Conservation (phyloP, 2,329 filamentous ascomycete species). For the Apiospora kogelbergensis region DNA sequence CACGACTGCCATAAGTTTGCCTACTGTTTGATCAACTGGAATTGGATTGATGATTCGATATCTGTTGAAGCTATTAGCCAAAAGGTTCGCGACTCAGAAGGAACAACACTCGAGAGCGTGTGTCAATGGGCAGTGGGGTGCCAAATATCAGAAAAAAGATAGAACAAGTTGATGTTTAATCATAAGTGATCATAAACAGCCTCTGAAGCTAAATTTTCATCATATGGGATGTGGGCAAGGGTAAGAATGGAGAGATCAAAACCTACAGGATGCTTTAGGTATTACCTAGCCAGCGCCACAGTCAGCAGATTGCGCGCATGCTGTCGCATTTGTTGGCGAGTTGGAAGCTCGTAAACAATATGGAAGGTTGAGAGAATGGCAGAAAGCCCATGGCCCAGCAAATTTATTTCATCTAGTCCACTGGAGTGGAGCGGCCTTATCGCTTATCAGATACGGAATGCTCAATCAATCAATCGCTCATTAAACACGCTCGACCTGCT, state of each 20-base stretch:
- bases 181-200: constrained; percentile 7
- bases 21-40: neutral
- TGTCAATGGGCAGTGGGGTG: neutral
- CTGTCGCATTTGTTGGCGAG: neutral
- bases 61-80: neutral
- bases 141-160: constrained; percentile 1
- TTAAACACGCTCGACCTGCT: neutral
- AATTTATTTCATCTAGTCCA: neutral
- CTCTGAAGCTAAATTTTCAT: constrained; percentile 8
- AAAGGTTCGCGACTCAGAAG: neutral
- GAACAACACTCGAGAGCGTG: neutral
- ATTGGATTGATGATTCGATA: neutral
- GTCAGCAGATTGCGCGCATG: neutral
- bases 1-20: neutral
- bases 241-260: neutral
- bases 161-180: constrained; percentile 6
- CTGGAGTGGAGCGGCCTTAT: neutral
- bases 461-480: neutral
- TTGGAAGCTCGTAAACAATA: neutral
- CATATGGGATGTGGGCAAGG: neutral
- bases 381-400: neutral
- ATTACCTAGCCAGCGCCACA: neutral
- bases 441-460: neutral
- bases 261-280: neutral
- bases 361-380: neutral